Evolutionary conservation across 2,329 filamentous ascomycete genomes (phyloP), one percentile per base, ranked within the genome.

Genomic region (Botrytis tulipae): DNA sequence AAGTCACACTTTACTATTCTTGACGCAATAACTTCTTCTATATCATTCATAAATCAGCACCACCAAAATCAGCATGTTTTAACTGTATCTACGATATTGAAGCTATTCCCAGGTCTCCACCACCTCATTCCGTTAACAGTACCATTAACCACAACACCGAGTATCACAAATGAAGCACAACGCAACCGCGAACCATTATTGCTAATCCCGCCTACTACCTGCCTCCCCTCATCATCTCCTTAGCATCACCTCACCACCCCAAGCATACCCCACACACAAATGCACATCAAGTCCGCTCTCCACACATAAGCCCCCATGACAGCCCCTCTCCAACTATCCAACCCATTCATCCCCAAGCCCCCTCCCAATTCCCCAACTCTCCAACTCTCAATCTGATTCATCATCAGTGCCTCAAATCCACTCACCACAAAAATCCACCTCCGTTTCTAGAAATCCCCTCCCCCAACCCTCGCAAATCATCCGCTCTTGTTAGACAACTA

Each of bases 241-340:
- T n/a, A 18, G 1, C 14, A 29, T 32, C n/a, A 20, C 29, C 54
- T 20, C 29, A 32, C 7, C 29, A 32, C 18, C 54, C 0, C 5
- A n/a, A n/a, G 48, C 48, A 54, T n/a, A 54, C 48, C 7, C 12
- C n/a, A 57, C 51, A 29, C 14, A 29, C 14, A 57, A 57, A 29
- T 18, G 3, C 1, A 29, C 1, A 29, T 29, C 51, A 8, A 57
- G 16, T 8, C n/a, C n/a, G 14, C n/a, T 12, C n/a, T 54, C 6
- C 51, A 29, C 6, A 54, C 14, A 29, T 2, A 2, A 29, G 1
- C n/a, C n/a, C 16, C 2, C 48, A n/a, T 6, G 0, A 1, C 14
- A n/a, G 12, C 44, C 44, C 6, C 48, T n/a, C 5, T 0, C 51
- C 51, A 29, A 54, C n/a, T 51, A 2, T 6, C 51, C 5, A 32